These are phyloP conservation scores for Xylaria sp. DNA, from an alignment of 2,329 filamentous ascomycete species.

Conservation along the genomic window DNA sequence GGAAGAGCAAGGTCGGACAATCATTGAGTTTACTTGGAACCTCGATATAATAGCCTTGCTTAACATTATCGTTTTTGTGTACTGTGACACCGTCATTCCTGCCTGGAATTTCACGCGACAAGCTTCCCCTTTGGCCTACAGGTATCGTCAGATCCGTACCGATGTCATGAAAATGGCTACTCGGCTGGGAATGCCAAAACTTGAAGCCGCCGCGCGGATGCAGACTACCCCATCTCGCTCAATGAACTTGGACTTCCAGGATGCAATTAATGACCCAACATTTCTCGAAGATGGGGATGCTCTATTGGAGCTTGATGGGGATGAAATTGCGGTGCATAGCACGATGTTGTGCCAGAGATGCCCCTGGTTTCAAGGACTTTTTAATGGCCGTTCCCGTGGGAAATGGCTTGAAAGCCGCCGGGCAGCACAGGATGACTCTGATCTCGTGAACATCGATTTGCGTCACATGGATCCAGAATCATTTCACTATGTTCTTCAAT, in stretches of 20 bases:
- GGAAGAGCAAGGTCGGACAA: conserved; percentile 54
- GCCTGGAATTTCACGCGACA: conserved; percentile 83
- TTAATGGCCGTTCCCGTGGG: conserved; percentile 84
- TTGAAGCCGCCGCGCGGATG: conserved; percentile 79
- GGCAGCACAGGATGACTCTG: conserved; percentile 49
- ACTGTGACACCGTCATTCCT: conserved; percentile 79
- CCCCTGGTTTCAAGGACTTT: conserved; percentile 90
- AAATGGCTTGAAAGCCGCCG: conserved; percentile 79
- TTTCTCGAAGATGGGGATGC: conserved; percentile 85
- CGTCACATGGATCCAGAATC: conserved; percentile 76
- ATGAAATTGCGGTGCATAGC: conserved; percentile 77
- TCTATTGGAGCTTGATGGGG: conserved; percentile 76
- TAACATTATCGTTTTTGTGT: conserved; percentile 79
- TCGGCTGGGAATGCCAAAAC: conserved; percentile 68
- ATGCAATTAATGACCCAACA: conserved; percentile 68
- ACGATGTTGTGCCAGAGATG: conserved; percentile 80
- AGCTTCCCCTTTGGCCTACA: conserved; percentile 67
- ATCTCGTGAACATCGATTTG: conserved; percentile 74
- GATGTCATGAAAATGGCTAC: conserved; percentile 89
- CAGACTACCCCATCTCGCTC: conserved; percentile 70
- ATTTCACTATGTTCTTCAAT: conserved; percentile 79
- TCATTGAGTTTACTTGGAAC: conserved; percentile 68
- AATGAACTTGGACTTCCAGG: conserved; percentile 71
- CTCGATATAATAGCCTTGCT: conserved; percentile 80
- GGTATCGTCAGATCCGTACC: conserved; percentile 78